These are phyloP conservation scores for Lachancea sp. DNA, from an alignment of 805 yeast genomes.

Conservation along the genomic window DNA sequence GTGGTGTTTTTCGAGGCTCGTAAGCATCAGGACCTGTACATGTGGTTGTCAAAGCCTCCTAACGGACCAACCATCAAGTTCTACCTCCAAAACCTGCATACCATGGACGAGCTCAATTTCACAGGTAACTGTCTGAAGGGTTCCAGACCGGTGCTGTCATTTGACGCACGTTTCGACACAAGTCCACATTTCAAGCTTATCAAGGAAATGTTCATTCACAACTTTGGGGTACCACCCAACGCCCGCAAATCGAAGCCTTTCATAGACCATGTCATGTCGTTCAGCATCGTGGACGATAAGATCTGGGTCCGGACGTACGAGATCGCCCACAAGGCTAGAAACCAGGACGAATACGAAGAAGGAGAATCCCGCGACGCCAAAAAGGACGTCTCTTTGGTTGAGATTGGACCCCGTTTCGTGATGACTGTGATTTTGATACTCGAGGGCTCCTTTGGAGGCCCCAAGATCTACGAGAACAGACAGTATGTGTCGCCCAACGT, in stretches of 20 bases:
- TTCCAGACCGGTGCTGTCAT: conserved; percentile 86
- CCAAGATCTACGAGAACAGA: conserved; percentile 93
- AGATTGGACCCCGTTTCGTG: conserved; percentile 95
- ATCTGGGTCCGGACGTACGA: conserved; percentile 95
- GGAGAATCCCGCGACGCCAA: conserved; percentile 31
- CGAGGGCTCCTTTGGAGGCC: conserved; percentile 97
- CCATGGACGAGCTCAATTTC: conserved; percentile 91
- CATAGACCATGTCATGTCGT: conserved; percentile 89
- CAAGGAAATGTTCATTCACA: conserved; percentile 76
- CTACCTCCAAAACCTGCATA: conserved; percentile 89
- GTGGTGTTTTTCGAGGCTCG: conserved; percentile 90
- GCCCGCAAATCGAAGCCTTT: conserved; percentile 93
- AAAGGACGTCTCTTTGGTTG: conserved; percentile 73
- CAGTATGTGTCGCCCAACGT: conserved; percentile 95
- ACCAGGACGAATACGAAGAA: conserved; percentile 47
- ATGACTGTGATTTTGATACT: conserved; percentile 83
- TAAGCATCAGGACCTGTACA: conserved; percentile 89
- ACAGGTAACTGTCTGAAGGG: conserved; percentile 96
- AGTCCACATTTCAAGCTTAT: conserved; percentile 64
- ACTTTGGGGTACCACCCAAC: conserved; percentile 91
- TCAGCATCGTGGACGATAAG: conserved; percentile 86
- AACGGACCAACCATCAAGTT: conserved; percentile 96
- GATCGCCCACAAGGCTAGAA: conserved; percentile 56
- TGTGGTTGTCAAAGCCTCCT: conserved; percentile 95
- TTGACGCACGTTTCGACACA: conserved; percentile 71